Evolutionary conservation across 345 rosid genomes (phyloP).

Genomic region (Dipteronia sinensis): DNA sequence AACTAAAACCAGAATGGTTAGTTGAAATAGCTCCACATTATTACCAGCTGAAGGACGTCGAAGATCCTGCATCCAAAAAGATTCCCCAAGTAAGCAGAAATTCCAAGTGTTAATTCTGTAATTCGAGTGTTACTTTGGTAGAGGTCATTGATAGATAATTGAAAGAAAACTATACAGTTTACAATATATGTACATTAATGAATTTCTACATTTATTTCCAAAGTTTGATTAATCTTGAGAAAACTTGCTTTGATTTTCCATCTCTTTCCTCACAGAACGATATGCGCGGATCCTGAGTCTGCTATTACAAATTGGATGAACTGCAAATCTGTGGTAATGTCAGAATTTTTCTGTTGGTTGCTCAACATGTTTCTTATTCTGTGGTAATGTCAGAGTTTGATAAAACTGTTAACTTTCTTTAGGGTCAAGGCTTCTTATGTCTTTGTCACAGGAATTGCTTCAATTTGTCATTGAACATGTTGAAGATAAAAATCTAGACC

Average conservation of each 20-base stretch:
- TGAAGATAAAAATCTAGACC: constrained; percentile 83
- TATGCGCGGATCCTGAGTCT: constrained; percentile 87
- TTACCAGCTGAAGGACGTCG: constrained; percentile 93
- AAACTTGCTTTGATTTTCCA: constrained; percentile 14
- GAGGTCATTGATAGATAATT: not conserved
- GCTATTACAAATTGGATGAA: constrained; percentile 95
- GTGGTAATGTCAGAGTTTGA: too few relatives aligned
- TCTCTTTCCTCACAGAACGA: not conserved
- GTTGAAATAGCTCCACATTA: constrained; percentile 69
- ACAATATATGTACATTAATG: not conserved
- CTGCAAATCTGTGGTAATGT: constrained; percentile 70
- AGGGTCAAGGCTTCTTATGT: too few relatives aligned
- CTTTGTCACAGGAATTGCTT: constrained; percentile 69
- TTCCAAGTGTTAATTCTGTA: too few relatives aligned
- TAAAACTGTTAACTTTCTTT: too few relatives aligned
- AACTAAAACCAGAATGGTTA: constrained; percentile 79
- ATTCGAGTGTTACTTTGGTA: not conserved
- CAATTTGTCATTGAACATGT: constrained; percentile 74
- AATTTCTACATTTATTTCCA: not conserved
- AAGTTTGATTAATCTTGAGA: constrained; percentile 5
- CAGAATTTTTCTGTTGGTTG: constrained; percentile 28
- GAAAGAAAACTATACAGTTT: not conserved
- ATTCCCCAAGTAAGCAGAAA: too few relatives aligned
- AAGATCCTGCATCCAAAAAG: constrained; percentile 37
- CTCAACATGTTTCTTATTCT: not conserved